Conservation (phyloP, 1,284 basidiomycete species). For the Cryptococcus deneoformans region DNA sequence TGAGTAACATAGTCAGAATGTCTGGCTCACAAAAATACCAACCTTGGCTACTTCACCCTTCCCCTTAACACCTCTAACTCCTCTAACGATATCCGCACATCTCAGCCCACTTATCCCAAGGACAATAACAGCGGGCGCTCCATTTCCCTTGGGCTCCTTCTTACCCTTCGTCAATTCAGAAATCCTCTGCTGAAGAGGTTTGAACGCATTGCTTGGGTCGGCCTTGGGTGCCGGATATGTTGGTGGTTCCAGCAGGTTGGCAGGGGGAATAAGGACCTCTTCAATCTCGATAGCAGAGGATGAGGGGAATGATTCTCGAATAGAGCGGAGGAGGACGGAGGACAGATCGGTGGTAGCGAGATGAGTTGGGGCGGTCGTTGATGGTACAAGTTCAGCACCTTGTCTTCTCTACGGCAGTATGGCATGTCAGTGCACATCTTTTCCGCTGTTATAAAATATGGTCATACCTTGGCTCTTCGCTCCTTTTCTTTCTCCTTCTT, state of each 20-base stretch:
- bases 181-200: constrained; percentile 10
- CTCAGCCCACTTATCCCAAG: constrained; percentile 46
- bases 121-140: constrained; percentile 42
- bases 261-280: constrained; percentile 31
- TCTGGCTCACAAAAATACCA: constrained; percentile 7
- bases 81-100: constrained; percentile 49
- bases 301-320: constrained; percentile 36
- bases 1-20: neutral
- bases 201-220: constrained; percentile 5
- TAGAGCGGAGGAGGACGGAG: constrained; percentile 26
- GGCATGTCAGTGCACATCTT: constrained; percentile 1
- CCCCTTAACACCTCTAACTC: constrained; percentile 38
- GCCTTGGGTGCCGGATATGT: constrained; percentile 9
- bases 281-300: constrained; percentile 45
- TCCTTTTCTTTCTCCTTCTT: constrained; percentile 41
- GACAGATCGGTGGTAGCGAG: constrained; percentile 22
- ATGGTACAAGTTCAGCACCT: neutral
- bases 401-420: neutral
- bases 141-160: constrained; percentile 12
- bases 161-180: constrained; percentile 22
- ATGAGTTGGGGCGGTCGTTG: constrained; percentile 23
- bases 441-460: neutral
- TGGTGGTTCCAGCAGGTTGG: constrained; percentile 12
- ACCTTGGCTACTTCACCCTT: constrained; percentile 50
- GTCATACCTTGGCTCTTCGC: constrained; percentile 23